Percentiles rank a stretch among this genome's conserved stretches.
Evolutionary conservation across 2,329 filamentous ascomycete species (phyloP).

Genomic region (Chaetomiaceae sp.): DNA sequence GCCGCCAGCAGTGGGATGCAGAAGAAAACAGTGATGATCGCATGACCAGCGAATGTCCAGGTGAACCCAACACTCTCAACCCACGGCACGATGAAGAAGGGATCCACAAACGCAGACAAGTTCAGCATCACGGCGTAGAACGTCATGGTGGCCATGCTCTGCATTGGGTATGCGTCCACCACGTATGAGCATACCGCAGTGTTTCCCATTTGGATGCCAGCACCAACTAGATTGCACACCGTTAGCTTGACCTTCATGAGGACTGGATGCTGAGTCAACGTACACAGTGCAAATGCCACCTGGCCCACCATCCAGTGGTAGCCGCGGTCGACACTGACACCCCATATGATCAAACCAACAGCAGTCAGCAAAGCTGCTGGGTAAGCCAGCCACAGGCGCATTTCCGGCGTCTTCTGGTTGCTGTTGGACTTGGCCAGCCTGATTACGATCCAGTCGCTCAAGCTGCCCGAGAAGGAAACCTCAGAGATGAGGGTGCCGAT

Average conservation of each 20-base stretch:
- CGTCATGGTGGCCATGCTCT: conserved; percentile 47
- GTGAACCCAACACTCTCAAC: conserved; percentile 40
- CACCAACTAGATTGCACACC: too few relatives aligned
- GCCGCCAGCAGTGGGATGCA: conserved; percentile 33
- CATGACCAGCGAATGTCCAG: conserved; percentile 45
- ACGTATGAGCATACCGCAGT: conserved; percentile 47
- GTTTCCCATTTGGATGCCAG: conserved; percentile 52
- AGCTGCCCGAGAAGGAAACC: conserved; percentile 43
- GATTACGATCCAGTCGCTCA: conserved; percentile 47
- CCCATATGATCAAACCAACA: conserved; percentile 48
- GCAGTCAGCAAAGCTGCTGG: conserved; percentile 43
- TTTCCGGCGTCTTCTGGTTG: conserved; percentile 42
- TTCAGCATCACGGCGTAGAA: conserved; percentile 51
- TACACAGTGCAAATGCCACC: conserved; percentile 48
- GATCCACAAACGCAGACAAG: conserved; percentile 39
- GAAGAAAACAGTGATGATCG: conserved; percentile 38
- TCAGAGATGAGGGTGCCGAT: conserved; percentile 48
- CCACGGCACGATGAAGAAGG: conserved; percentile 47
- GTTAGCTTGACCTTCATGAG: background rate
- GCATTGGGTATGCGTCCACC: conserved; percentile 49
- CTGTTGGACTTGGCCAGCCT: conserved; percentile 38
- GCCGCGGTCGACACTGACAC: conserved; percentile 43
- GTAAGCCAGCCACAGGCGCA: conserved; percentile 51
- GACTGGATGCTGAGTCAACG: conserved; percentile 17
- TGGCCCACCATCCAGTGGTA: conserved; percentile 55